A percentile compares a stretch with the other conserved stretches of the same genome.
These are phyloP conservation scores for Zasmidium cellare DNA, from an alignment of 2,329 filamentous ascomycete species.

Conservation along the genomic window DNA sequence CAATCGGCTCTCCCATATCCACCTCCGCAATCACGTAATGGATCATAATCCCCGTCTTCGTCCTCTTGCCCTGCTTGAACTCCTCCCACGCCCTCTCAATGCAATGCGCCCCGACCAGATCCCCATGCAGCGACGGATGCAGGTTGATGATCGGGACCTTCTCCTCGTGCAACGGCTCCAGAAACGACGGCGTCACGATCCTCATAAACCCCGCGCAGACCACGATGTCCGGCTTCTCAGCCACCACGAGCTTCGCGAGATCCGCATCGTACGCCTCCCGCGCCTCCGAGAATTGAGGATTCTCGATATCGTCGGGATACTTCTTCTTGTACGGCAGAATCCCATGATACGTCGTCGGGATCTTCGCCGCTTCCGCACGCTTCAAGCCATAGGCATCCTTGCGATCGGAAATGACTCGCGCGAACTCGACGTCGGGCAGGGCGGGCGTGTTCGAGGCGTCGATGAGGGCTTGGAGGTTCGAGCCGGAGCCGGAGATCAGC, in stretches of 20 bases:
- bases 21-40: slow-evolving; percentile 78
- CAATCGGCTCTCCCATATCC: slow-evolving; percentile 73
- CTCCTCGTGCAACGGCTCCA: slow-evolving; percentile 64
- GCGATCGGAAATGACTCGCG: slow-evolving; percentile 66
- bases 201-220: slow-evolving; percentile 89
- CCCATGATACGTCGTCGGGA: slow-evolving; percentile 80
- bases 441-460: slow-evolving; percentile 53
- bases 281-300: slow-evolving; percentile 44
- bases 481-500: slow-evolving; percentile 68
- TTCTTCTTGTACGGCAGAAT: slow-evolving; percentile 73
- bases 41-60: slow-evolving; percentile 79
- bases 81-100: slow-evolving; percentile 77
- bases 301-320: slow-evolving; percentile 55
- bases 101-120: slow-evolving; percentile 70
- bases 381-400: slow-evolving; percentile 65
- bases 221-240: slow-evolving; percentile 68
- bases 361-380: slow-evolving; percentile 59
- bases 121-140: slow-evolving; percentile 72
- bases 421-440: slow-evolving; percentile 55
- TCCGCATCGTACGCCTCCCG: slow-evolving; percentile 73
- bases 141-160: slow-evolving; percentile 76
- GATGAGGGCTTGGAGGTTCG: slow-evolving; percentile 77
- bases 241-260: slow-evolving; percentile 67
- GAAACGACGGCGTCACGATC: slow-evolving; percentile 69
- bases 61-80: slow-evolving; percentile 66